Evolutionary conservation across 176 grass and related monocot species (phyloP).

Genomic region (Luzula sylvatica): DNA sequence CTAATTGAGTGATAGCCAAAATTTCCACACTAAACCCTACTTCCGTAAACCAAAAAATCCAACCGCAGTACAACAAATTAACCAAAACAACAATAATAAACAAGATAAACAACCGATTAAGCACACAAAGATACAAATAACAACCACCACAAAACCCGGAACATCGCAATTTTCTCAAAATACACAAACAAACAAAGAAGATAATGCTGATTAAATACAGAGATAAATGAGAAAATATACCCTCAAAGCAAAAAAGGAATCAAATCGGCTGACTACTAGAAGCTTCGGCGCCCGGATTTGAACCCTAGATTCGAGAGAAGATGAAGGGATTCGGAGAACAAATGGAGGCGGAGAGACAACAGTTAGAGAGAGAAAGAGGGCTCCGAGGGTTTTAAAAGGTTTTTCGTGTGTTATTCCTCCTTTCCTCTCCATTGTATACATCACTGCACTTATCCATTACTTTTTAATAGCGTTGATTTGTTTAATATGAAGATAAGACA

Average conservation of each 20-base stretch:
- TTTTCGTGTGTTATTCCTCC: background rate
- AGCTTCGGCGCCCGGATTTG: constrained; percentile 1
- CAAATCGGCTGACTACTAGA: background rate
- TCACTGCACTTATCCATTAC: background rate
- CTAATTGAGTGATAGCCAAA: too few relatives aligned
- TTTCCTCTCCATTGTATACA: background rate
- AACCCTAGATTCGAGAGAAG: constrained; percentile 22
- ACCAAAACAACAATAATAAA: background rate
- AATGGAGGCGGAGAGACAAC: background rate
- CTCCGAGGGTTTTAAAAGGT: background rate
- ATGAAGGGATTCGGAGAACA: constrained; percentile 7
- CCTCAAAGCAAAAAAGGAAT: background rate
- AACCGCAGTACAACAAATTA: too few relatives aligned
- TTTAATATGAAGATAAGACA: too few relatives aligned
- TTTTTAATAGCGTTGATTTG: background rate
- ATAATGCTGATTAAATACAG: constrained; percentile 1
- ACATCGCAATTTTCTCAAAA: background rate
- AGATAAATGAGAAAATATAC: background rate
- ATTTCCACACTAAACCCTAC: too few relatives aligned
- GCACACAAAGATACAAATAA: background rate
- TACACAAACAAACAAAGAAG: background rate
- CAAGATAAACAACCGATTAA: background rate
- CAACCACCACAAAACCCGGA: background rate
- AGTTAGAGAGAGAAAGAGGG: background rate
- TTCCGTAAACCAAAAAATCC: too few relatives aligned